Evolutionary conservation across 2,329 filamentous ascomycete genomes (phyloP).

Genomic region (Chaetomiaceae sp.): DNA sequence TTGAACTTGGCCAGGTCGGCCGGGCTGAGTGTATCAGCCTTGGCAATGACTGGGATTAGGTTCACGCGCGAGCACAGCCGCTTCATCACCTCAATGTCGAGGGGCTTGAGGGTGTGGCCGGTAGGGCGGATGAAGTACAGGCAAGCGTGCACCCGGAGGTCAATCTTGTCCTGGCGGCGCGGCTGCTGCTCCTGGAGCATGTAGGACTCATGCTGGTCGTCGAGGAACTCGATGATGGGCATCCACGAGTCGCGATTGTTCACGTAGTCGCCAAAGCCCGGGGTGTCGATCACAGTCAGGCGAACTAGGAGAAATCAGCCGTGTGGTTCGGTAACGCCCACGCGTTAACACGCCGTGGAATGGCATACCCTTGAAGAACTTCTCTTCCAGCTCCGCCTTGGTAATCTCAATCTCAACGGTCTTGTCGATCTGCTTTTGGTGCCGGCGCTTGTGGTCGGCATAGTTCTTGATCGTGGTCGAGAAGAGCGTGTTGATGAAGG

Average conservation of each 20-base stretch:
- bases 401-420: constrained; percentile 99
- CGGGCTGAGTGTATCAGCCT: constrained; percentile 95
- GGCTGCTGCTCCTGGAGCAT: constrained; percentile 99
- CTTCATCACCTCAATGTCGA: constrained; percentile 99
- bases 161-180: constrained; percentile 95
- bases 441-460: constrained; percentile 97
- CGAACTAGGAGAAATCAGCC: constrained; percentile 58
- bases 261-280: constrained; percentile 98
- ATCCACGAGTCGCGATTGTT: constrained; percentile 99
- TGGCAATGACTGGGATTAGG: constrained; percentile 95
- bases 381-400: constrained; percentile 99
- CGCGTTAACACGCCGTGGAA: constrained; percentile 3
- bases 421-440: constrained; percentile 99
- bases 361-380: constrained; percentile 95
- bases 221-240: constrained; percentile 99
- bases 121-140: constrained; percentile 99
- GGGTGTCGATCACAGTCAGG: constrained; percentile 96
- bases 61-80: constrained; percentile 96
- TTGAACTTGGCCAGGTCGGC: constrained; percentile 90
- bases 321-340: not conserved
- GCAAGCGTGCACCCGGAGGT: constrained; percentile 96
- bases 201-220: constrained; percentile 99
- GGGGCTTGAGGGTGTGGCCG: constrained; percentile 94
- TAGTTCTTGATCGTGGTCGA: constrained; percentile 99
- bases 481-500: constrained; percentile 99